These are phyloP conservation scores for Fraxinus greggii DNA, from an alignment of 305 asterid species.

Conservation along the genomic window DNA sequence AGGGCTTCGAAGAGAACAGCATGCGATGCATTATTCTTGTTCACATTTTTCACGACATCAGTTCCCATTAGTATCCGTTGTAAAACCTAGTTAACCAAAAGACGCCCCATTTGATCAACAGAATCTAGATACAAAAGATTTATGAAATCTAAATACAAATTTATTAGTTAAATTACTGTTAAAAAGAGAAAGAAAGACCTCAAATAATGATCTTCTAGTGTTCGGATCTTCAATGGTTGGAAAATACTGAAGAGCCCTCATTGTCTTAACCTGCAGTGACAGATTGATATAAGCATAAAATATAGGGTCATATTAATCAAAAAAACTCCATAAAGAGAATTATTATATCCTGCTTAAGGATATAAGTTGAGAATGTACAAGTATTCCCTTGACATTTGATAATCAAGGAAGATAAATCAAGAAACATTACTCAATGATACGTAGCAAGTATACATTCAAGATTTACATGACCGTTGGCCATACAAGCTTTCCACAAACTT, in stretches of 20 bases:
- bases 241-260: slow-evolving; percentile 98
- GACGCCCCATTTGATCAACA: not conserved
- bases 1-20: slow-evolving; percentile 99
- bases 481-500: not conserved
- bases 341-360: slow-evolving; percentile 8
- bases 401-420: not conserved
- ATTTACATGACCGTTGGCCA: not conserved
- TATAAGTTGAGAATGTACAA: not conserved
- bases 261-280: slow-evolving; percentile 67
- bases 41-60: slow-evolving; percentile 98
- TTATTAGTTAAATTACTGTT: not conserved
- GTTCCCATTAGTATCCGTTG: slow-evolving; percentile 98
- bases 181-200: slow-evolving; percentile 43
- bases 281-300: slow-evolving; percentile 17
- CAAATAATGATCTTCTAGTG: slow-evolving; percentile 86
- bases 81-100: slow-evolving; percentile 53
- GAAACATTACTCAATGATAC: not conserved
- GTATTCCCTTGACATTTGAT: not conserved
- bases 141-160: not conserved
- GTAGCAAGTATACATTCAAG: not conserved
- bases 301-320: slow-evolving; percentile 18
- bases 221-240: slow-evolving; percentile 90
- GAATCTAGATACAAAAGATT: not conserved
- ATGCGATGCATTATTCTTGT: slow-evolving; percentile 99
- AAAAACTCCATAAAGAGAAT: slow-evolving; percentile 17